Evolutionary conservation across 495 filamentous ascomycete species (phyloP), one percentile per base, ranked within the genome.

Genomic region (Xylaria longipes): DNA sequence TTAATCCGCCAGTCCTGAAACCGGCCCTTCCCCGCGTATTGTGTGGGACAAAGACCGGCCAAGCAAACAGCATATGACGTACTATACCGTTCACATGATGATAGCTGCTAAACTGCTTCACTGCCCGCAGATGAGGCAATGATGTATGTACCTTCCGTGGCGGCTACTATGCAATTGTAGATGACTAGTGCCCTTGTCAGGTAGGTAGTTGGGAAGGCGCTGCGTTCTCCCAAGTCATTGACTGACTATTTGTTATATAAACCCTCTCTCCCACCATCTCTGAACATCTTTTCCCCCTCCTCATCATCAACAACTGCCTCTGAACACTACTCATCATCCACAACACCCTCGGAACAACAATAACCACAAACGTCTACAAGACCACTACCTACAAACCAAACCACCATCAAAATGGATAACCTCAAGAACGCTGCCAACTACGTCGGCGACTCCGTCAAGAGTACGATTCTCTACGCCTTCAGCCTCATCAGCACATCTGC

Each of bases 391-490:
- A 72, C 62, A 78, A 67, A 65, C 77, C 79, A 78, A 79, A 76
- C 73, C 76, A 75, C 75, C 76, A 74, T 77, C 83, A 88, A 65
- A 75, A 89, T 89, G 87, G 86, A 89, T 75, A 84, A 86, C 82
- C 78, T 87, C 81, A 85, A 86, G 85, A 84, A 90, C 79, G 83
- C 87, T 78, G 84, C 81, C 77, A 90, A 89, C 84, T 88, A 86
- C 82, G 87, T 87, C 80, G 76, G 83, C 61, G 89, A 91, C 85
- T 83, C 87, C 79, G 80, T 90, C 70, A 83, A 89, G 78, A 82
- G 85, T 75, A 77, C 33, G 74, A 52, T 56, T 12, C 56, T 17
- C 46, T 20, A 35, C 14, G 31, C 58, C 20, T 43, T 33, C 70
- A 33, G 6, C 70, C 27, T 56, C 67, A 65, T 52, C 79, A 31